Percentiles rank a stretch among this genome's conserved stretches.
phyloP scores from a whole-genome alignment of 2,329 filamentous ascomycete species.

The Zymoseptoria passerinii region DNA sequence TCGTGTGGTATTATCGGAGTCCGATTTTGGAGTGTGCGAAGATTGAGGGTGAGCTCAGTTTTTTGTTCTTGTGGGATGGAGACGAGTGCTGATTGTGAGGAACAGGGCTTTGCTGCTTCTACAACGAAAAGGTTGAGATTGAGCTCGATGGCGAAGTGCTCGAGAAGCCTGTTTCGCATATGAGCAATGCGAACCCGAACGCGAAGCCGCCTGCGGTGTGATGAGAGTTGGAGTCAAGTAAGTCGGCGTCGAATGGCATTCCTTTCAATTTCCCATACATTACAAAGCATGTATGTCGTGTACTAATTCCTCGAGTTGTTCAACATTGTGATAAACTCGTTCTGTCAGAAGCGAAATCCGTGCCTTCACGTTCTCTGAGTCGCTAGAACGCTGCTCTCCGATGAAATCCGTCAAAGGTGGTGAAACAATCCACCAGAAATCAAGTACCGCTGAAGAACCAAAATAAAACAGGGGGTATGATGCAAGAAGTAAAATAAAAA shows the following conservation, averaged over 20 bases:
- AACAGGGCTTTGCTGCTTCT: slow-evolving; percentile 45
- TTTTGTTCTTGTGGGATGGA: neutral
- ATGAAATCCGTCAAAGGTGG: neutral
- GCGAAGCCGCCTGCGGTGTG: slow-evolving; percentile 4
- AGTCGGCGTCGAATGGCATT: neutral
- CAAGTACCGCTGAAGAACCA: neutral
- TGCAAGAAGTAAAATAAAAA: neutral
- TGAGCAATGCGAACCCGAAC: slow-evolving; percentile 14
- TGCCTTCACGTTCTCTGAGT: neutral
- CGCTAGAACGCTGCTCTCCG: neutral
- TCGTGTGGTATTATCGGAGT: slow-evolving; percentile 56
- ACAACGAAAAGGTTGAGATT: slow-evolving; percentile 62
- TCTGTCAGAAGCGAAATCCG: neutral
- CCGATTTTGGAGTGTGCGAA: slow-evolving; percentile 49
- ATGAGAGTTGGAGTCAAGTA: neutral
- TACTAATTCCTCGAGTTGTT: neutral
- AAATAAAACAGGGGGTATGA: neutral
- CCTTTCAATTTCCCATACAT: neutral
- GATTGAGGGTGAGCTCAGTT: slow-evolving; percentile 40
- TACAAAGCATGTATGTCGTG: neutral
- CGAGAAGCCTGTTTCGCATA: slow-evolving; percentile 26
- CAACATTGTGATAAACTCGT: neutral
- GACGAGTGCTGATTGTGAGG: neutral
- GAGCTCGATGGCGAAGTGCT: slow-evolving; percentile 37
- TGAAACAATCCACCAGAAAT: neutral